Evolutionary conservation across 2,329 filamentous ascomycete species (phyloP), one percentile per base, ranked within the genome.

Genomic region (Ilyonectria robusta): DNA sequence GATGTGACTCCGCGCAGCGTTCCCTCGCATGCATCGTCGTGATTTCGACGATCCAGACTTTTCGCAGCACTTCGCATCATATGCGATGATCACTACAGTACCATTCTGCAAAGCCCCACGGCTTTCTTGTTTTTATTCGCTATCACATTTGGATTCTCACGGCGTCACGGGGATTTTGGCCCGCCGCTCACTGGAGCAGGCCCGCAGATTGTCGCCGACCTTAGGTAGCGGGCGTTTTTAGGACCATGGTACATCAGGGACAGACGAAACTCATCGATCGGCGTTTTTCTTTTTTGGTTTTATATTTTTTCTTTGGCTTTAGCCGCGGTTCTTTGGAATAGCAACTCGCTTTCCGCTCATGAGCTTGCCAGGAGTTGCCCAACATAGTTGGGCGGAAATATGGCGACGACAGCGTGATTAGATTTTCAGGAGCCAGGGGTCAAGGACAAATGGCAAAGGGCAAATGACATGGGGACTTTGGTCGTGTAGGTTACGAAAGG

Each of bases 1-100:
- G 88, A 89, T 57, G 80, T 85, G 59, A 86, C 85, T 65, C 86
- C 87, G 48, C 85, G 87, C 54, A 89, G 87, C 76, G 81, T 87
- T 46, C 85, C 85, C 31, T 84, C 83, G 13, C 81, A 86, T 69
- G 79, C 81, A 59, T 86, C 84, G 48, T 76, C 78, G 10, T 81
- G 63, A 67, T 23, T 26, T 50, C 29, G 47, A 47, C 65, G 47
- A 44, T 26, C 59, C 31, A 57, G 50, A 60, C 37, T 56, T 19
- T 56, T 60, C 67, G 51, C 57, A 56, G 66, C 59, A 42, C 59
- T 40, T 65, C 42, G 46, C 66, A 56, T 61, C 66, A 62, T 47
- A 76, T 62, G 47, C 57, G 48, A 74, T 47, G 63, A 76, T 68
- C 17, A 31, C 42, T 66, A 69, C 37, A 69, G 47, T 74, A 73